These are phyloP conservation scores for Fusarium sp. DNA, from an alignment of 2,329 filamentous ascomycete species.

Conservation along the genomic window DNA sequence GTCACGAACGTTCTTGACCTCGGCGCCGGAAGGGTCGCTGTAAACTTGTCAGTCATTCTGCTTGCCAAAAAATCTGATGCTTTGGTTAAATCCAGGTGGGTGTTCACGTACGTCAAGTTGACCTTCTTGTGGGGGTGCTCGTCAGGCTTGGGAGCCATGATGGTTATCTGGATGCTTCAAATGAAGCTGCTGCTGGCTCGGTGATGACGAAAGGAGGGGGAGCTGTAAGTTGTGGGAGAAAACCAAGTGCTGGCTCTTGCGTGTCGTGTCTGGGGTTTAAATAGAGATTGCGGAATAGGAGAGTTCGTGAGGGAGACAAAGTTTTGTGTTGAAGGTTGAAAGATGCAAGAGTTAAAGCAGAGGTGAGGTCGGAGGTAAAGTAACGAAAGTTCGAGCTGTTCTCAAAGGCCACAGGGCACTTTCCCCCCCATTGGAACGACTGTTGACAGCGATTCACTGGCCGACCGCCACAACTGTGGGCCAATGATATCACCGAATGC, in stretches of 20 bases:
- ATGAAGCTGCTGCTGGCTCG: slow-evolving; percentile 45
- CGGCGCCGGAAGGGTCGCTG: slow-evolving; percentile 90
- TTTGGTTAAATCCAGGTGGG: background rate
- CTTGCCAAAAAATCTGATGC: slow-evolving; percentile 2
- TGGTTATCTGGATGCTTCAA: slow-evolving; percentile 55
- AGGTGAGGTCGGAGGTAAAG: slow-evolving; percentile 34
- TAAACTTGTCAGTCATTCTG: slow-evolving; percentile 53
- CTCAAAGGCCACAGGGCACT: slow-evolving; percentile 46
- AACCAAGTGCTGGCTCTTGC: slow-evolving; percentile 39
- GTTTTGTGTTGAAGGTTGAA: slow-evolving; percentile 34
- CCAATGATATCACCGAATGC: slow-evolving; percentile 53
- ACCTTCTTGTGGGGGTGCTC: slow-evolving; percentile 78
- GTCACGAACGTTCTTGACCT: slow-evolving; percentile 80
- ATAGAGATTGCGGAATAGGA: slow-evolving; percentile 10
- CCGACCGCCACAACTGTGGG: slow-evolving; percentile 43
- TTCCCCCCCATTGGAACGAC: slow-evolving; percentile 44
- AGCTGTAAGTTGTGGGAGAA: slow-evolving; percentile 26
- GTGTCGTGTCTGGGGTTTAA: slow-evolving; percentile 15
- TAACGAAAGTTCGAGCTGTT: slow-evolving; percentile 46
- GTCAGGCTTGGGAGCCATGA: slow-evolving; percentile 76
- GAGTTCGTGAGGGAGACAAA: slow-evolving; percentile 1
- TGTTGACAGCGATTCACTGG: slow-evolving; percentile 47
- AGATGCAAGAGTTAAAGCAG: slow-evolving; percentile 40
- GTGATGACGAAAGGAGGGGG: slow-evolving; percentile 44
- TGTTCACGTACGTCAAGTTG: slow-evolving; percentile 77